Percentiles rank a stretch among this genome's conserved stretches.
Conservation (phyloP, 2,329 filamentous ascomycete genomes). For the Colletotrichum truncatum region DNA sequence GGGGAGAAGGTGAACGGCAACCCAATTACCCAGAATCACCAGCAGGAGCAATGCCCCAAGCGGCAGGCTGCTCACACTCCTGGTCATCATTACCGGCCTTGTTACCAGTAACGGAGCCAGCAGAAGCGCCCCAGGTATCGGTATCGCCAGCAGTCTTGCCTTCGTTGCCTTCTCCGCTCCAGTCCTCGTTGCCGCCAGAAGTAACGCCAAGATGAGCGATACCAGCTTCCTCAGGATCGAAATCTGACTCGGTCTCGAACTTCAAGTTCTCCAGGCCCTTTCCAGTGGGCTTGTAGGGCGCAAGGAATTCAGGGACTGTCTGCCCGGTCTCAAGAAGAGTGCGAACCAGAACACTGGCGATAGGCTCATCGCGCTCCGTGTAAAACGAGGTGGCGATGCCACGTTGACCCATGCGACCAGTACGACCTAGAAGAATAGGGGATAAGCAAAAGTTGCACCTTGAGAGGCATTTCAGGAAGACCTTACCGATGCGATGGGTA, state of each 20-base stretch:
- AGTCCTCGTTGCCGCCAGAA: conserved; percentile 29
- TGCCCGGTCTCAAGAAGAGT: conserved; percentile 84
- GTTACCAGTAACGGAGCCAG: conserved; percentile 2
- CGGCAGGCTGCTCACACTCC: conserved; percentile 13
- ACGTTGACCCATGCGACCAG: conserved; percentile 88
- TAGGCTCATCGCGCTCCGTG: conserved; percentile 77
- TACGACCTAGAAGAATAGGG: conserved; percentile 70
- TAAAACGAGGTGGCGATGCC: conserved; percentile 92
- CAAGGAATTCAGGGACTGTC: conserved; percentile 82
- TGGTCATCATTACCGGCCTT: background rate
- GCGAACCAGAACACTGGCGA: conserved; percentile 80
- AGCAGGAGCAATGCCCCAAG: conserved; percentile 22
- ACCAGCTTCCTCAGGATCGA: conserved; percentile 48
- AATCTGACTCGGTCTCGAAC: conserved; percentile 66
- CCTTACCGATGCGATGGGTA: conserved; percentile 88
- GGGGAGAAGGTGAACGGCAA: background rate
- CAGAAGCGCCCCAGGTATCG: conserved; percentile 29
- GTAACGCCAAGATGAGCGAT: conserved; percentile 34
- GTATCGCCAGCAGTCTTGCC: conserved; percentile 32
- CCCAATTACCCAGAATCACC: conserved; percentile 20
- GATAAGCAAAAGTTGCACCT: background rate
- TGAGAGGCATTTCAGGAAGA: no score
- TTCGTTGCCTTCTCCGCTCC: conserved; percentile 30
- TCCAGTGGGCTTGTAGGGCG: conserved; percentile 67
- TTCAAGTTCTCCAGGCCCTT: conserved; percentile 51